phyloP scores from a whole-genome alignment of 495 filamentous ascomycete species.

The Lentithecium fluviatile region DNA sequence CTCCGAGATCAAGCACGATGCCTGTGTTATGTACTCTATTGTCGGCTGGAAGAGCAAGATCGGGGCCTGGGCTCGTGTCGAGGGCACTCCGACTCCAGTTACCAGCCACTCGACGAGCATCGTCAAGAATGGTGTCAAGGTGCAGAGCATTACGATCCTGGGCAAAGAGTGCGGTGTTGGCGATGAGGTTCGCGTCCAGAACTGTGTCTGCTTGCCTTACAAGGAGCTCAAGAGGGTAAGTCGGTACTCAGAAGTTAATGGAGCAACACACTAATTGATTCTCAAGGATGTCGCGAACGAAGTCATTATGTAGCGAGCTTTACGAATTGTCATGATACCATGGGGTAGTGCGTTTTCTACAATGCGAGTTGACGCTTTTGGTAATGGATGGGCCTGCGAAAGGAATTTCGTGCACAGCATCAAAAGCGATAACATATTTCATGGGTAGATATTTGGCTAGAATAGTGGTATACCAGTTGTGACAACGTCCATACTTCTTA shows the following conservation, averaged over 20 bases:
- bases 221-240: conserved; percentile 98
- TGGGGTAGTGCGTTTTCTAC: background rate
- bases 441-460: background rate
- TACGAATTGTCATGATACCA: conserved; percentile 18
- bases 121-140: conserved; percentile 95
- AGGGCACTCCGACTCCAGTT: conserved; percentile 89
- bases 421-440: conserved; percentile 1
- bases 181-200: conserved; percentile 95
- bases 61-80: conserved; percentile 95
- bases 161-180: conserved; percentile 95
- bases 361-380: background rate
- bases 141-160: conserved; percentile 96
- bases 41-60: conserved; percentile 96
- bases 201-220: conserved; percentile 96
- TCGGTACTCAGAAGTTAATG: conserved; percentile 28
- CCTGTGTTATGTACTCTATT: conserved; percentile 93
- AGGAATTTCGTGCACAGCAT: conserved; percentile 11
- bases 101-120: conserved; percentile 91
- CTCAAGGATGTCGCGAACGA: conserved; percentile 67
- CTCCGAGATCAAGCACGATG: conserved; percentile 93
- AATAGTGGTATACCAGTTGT: background rate
- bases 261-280: conserved; percentile 69
- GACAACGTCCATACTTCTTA: too few species aligned
- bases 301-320: conserved; percentile 79
- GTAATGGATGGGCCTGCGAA: conserved; percentile 1